phyloP scores from a whole-genome alignment of 2,329 filamentous ascomycete species.

The Eurotiales sp. region DNA sequence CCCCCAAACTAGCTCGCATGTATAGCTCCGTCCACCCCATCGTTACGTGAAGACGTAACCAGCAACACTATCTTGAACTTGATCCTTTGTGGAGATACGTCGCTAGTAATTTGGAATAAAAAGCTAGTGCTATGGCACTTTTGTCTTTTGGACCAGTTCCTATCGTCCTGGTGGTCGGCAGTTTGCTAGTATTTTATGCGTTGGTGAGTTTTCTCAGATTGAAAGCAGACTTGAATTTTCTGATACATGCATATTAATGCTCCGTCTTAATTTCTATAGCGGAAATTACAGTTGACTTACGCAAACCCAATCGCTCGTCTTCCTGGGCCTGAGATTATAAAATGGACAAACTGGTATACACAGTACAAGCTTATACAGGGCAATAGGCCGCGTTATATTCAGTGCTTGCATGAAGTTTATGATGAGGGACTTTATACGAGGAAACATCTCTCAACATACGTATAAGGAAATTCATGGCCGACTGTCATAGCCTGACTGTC shows the following conservation, averaged over 20 bases:
- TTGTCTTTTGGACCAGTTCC: background rate
- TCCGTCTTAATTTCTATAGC: background rate
- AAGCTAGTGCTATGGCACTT: background rate
- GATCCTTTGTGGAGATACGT: too few relatives aligned
- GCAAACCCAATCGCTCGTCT: constrained; percentile 18
- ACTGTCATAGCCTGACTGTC: too few relatives aligned
- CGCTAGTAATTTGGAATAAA: too few relatives aligned
- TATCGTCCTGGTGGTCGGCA: background rate
- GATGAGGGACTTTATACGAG: too few relatives aligned
- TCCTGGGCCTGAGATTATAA: constrained; percentile 24
- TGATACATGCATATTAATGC: background rate
- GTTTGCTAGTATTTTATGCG: background rate
- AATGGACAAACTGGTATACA: constrained; percentile 22
- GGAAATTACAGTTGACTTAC: background rate
- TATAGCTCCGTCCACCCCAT: background rate
- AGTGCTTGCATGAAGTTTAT: constrained; percentile 27
- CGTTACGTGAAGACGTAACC: background rate
- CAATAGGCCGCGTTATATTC: constrained; percentile 20
- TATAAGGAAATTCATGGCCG: background rate
- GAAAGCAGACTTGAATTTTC: background rate
- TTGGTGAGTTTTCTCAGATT: too few relatives aligned
- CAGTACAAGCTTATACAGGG: constrained; percentile 22
- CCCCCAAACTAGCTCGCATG: too few relatives aligned
- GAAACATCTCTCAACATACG: too few relatives aligned
- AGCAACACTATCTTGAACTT: too few relatives aligned